phyloP scores from a whole-genome alignment of 2,329 filamentous ascomycete genomes.

The Thielaviopsis musarum region DNA sequence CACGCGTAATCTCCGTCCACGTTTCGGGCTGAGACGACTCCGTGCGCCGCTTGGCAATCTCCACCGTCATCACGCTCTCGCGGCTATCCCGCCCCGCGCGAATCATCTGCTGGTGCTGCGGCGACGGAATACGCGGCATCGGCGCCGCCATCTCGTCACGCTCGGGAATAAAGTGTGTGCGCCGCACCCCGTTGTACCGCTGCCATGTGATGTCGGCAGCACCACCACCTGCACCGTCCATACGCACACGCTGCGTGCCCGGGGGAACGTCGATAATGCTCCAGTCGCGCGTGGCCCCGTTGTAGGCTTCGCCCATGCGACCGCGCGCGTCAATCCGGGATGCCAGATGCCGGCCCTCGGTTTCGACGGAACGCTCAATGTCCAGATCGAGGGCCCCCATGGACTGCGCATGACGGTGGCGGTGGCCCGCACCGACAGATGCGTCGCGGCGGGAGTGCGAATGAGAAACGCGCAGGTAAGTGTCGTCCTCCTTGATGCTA shows the following conservation, averaged over 20 bases:
- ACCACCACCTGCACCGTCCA: conserved; percentile 65
- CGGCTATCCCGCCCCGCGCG: conserved; percentile 22
- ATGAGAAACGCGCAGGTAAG: conserved; percentile 33
- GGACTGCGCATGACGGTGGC: conserved; percentile 14
- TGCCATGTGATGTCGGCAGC: conserved; percentile 63
- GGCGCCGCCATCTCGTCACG: conserved; percentile 30
- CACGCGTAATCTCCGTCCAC: conserved; percentile 97
- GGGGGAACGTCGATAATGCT: conserved; percentile 70
- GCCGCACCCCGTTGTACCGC: conserved; percentile 59
- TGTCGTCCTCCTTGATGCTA: conserved; percentile 21
- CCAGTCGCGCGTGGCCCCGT: conserved; percentile 63
- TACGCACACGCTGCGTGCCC: conserved; percentile 63
- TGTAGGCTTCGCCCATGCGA: conserved; percentile 54
- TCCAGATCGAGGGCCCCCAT: conserved; percentile 19
- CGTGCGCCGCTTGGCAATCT: conserved; percentile 36
- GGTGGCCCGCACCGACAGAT: conserved; percentile 24
- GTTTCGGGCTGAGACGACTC: conserved; percentile 42
- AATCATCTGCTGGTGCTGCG: background rate
- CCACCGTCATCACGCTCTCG: conserved; percentile 34
- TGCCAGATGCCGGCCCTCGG: conserved; percentile 42
- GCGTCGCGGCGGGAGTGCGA: conserved; percentile 16
- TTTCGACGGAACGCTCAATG: conserved; percentile 24
- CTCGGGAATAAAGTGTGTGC: conserved; percentile 58
- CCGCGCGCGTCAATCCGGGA: conserved; percentile 40
- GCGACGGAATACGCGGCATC: conserved; percentile 11